A percentile compares a stretch with the other conserved stretches of the same genome.
Conservation (phyloP, 345 rosid species). For the Salix viminalis region DNA sequence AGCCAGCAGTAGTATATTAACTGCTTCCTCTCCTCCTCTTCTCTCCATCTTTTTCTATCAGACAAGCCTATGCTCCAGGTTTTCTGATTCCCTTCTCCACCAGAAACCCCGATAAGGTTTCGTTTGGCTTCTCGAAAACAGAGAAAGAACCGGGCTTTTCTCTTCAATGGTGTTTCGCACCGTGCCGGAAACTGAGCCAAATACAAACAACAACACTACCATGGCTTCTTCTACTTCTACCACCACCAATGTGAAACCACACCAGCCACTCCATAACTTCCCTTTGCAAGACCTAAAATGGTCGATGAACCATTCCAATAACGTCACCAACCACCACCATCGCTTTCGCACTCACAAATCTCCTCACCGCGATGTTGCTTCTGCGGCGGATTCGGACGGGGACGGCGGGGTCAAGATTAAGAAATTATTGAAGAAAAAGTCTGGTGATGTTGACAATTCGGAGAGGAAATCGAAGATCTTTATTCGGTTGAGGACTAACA, state of each 20-base stretch:
- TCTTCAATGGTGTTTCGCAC: not conserved
- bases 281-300: slow-evolving; percentile 55
- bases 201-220: not conserved
- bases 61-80: not conserved
- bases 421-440: slow-evolving; percentile 17
- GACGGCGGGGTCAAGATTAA: slow-evolving; percentile 2
- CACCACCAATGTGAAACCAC: slow-evolving; percentile 26
- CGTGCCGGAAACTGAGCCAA: not conserved
- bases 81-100: not conserved
- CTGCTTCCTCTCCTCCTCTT: not conserved
- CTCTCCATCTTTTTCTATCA: not conserved
- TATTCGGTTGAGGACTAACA: slow-evolving; percentile 43
- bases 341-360: slow-evolving; percentile 34
- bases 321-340: slow-evolving; percentile 18
- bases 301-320: slow-evolving; percentile 41
- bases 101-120: not conserved
- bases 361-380: slow-evolving; percentile 8
- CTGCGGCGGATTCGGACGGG: slow-evolving; percentile 18
- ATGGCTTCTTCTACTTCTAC: slow-evolving; percentile 37
- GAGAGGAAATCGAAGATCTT: slow-evolving; percentile 45
- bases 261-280: slow-evolving; percentile 63
- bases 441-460: slow-evolving; percentile 24
- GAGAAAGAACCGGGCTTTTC: not conserved
- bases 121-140: not conserved
- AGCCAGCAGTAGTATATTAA: not conserved